phyloP scores from a whole-genome alignment of 305 asterid genomes.

The Fraxinus xanthoxyloides region DNA sequence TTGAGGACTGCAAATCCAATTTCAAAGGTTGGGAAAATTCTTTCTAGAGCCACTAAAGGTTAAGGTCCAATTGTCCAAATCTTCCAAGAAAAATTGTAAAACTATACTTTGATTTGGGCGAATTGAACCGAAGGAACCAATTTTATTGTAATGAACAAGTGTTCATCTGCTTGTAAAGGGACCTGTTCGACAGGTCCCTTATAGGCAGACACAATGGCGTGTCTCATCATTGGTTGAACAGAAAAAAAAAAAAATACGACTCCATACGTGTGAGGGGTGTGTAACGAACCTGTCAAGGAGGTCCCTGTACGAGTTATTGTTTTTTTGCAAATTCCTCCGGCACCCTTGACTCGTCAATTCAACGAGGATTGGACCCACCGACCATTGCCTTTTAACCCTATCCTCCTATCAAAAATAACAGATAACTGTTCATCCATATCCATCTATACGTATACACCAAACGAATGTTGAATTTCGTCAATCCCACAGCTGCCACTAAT shows the following conservation, averaged over 20 bases:
- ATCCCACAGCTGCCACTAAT: slow-evolving; percentile 16
- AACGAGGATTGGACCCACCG: slow-evolving; percentile 23
- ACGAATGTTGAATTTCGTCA: slow-evolving; percentile 2
- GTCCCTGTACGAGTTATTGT: no score
- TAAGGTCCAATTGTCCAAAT: not conserved
- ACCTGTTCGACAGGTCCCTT: no score
- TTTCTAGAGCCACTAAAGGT: not conserved
- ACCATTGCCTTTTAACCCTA: slow-evolving; percentile 28
- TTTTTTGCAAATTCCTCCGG: not conserved
- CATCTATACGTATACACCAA: slow-evolving; percentile 3
- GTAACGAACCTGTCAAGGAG: no score
- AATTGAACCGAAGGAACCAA: no score
- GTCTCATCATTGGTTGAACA: no score
- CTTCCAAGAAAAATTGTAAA: not conserved
- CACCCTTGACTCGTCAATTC: slow-evolving; percentile 19
- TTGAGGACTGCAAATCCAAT: not conserved
- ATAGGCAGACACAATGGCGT: no score
- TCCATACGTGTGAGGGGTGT: no score
- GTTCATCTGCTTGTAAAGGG: no score
- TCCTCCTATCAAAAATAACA: slow-evolving; percentile 27
- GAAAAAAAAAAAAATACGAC: no score
- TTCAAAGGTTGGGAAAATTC: not conserved
- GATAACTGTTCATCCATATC: slow-evolving; percentile 36
- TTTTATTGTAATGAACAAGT: no score
- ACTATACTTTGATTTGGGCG: no score